Conservation (phyloP, 225 moss, liverwort and hornwort genomes). For the Takakia lepidozioides region DNA sequence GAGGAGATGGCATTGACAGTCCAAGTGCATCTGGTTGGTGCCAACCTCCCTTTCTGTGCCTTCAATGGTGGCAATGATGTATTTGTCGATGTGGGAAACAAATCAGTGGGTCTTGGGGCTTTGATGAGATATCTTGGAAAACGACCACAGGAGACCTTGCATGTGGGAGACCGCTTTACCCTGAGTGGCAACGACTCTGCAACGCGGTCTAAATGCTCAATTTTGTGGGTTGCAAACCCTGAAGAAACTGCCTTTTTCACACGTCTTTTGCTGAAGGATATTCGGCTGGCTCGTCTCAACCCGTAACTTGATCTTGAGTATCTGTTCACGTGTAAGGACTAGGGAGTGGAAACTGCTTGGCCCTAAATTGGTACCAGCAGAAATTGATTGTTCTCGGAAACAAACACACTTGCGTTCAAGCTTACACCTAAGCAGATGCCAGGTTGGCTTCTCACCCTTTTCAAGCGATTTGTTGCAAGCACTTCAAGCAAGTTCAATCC, state of each 20-base stretch:
- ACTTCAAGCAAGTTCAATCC: too few relatives aligned
- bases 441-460: too few relatives aligned
- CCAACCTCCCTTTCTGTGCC: slow-evolving; percentile 75
- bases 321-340: too few relatives aligned
- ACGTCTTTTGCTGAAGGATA: slow-evolving; percentile 60
- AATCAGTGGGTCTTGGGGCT: slow-evolving; percentile 76
- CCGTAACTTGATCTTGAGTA: slow-evolving; percentile 75
- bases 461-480: too few relatives aligned
- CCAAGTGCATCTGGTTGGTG: slow-evolving; percentile 74
- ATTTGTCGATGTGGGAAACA: slow-evolving; percentile 68
- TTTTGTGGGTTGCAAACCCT: slow-evolving; percentile 93
- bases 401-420: too few relatives aligned
- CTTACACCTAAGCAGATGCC: too few relatives aligned
- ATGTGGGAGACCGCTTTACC: slow-evolving; percentile 88
- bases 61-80: slow-evolving; percentile 90
- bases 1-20: slow-evolving; percentile 93
- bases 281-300: slow-evolving; percentile 52
- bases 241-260: slow-evolving; percentile 96
- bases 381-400: too few relatives aligned
- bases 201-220: slow-evolving; percentile 83
- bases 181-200: slow-evolving; percentile 91
- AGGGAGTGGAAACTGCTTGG: too few relatives aligned
- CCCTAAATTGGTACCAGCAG: too few relatives aligned
- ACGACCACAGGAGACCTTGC: slow-evolving; percentile 61
- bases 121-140: slow-evolving; percentile 78